phyloP scores from a whole-genome alignment of 371 early-diverging fungal genomes.

The Mucor saturninus region DNA sequence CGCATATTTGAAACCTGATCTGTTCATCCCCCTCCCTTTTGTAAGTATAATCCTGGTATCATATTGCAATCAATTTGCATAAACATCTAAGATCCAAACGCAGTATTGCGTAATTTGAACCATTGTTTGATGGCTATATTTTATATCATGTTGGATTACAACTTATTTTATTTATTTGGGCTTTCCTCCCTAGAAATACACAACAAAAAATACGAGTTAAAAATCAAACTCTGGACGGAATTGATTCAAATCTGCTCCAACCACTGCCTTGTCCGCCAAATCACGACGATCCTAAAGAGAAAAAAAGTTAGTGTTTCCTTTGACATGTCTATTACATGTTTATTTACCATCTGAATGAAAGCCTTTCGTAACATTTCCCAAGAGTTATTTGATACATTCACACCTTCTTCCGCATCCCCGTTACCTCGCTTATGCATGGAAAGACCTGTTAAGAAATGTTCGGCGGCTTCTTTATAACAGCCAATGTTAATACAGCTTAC shows the following conservation, averaged over 20 bases:
- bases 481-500: conserved; percentile 94
- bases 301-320: neutral
- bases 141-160: neutral
- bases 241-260: conserved; percentile 64
- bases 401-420: conserved; percentile 56
- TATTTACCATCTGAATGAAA: conserved; percentile 66
- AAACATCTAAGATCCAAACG: neutral
- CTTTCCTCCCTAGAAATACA: conserved; percentile 1
- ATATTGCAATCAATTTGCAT: neutral
- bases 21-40: no score
- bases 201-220: conserved; percentile 24
- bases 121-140: neutral
- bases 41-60: conserved; percentile 1
- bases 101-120: neutral
- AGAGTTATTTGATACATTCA: conserved; percentile 66
- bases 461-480: conserved; percentile 92
- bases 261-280: conserved; percentile 62
- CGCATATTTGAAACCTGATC: no score
- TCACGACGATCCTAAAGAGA: conserved; percentile 53
- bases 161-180: neutral
- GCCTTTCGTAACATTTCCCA: conserved; percentile 71
- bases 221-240: conserved; percentile 70
- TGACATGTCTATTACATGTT: neutral
- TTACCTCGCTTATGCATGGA: conserved; percentile 73
- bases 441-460: conserved; percentile 89